Evolutionary conservation across 352 stramenopile genomes (phyloP), one percentile per base, ranked within the genome.

Genomic region (Phytophthora idaei): DNA sequence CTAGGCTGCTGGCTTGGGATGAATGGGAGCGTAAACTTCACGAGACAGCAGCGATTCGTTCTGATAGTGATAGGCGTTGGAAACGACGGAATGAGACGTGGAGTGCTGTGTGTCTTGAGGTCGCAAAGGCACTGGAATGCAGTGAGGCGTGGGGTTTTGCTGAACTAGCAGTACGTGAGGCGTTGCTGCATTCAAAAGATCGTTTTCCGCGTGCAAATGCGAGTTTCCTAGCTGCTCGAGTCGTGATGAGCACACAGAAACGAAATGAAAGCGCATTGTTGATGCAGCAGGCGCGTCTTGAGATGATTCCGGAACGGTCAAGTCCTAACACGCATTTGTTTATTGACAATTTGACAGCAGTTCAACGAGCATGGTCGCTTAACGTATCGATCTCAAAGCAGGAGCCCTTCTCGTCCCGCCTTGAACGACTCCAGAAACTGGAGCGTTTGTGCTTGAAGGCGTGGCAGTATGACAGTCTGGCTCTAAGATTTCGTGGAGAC

Each of bases 371-470:
- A 1, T 52, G 81, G 5, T 76, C 67, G 11, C 64, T 52, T 2
- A 76, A 78, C 28, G 49, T 76, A 11, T 64, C 56, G n/a, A 44
- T 77, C 2, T 78, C 76, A 0, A 79, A 66, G 12, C 39, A 54
- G 9, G 78, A 90, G 28, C 25, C 76, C 1, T 92, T 90, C 45
- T 42, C 49, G 7, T 61, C 32, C 12, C 77, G 71, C 10, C 66
- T 90, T 0, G 74, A 80, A 31, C 79, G 78, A 3, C 45, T 88
- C 0, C 49, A 72, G 14, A 92, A 90, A 51, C 77, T 92, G 5
- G 81, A 92, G 42, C 76, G 83, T 14, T 83, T 90, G 76, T 82
- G 79, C 21, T 44, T 89, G 10, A 86, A 85, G 21, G 81, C 83
- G 0, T 90, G 81, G 83, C 34, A 59, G 6, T 81, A 64, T 21